These are phyloP conservation scores for Pythium oligandrum DNA, from an alignment of 352 stramenopile genomes.

Conservation along the genomic window DNA sequence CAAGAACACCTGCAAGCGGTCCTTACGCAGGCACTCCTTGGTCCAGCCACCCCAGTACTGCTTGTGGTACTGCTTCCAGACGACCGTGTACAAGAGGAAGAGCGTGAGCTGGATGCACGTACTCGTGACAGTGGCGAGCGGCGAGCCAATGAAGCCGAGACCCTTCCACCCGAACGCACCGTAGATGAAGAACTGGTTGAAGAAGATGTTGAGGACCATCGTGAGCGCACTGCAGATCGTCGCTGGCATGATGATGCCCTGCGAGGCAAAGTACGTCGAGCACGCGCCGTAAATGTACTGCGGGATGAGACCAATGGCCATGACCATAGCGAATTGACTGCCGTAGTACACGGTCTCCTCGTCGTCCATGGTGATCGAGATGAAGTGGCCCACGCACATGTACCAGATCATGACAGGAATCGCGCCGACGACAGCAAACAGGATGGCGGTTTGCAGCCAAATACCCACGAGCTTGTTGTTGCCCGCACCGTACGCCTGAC, in stretches of 20 bases:
- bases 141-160: constrained; percentile 35
- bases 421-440: constrained; percentile 25
- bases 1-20: constrained; percentile 45
- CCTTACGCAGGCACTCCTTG: constrained; percentile 27
- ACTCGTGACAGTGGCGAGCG: constrained; percentile 38
- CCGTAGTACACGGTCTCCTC: constrained; percentile 30
- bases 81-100: constrained; percentile 40
- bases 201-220: constrained; percentile 32
- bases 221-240: constrained; percentile 34
- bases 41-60: constrained; percentile 47
- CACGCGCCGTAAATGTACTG: constrained; percentile 39
- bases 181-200: constrained; percentile 45
- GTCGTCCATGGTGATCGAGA: constrained; percentile 39
- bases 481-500: constrained; percentile 44
- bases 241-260: constrained; percentile 40
- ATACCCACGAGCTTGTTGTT: constrained; percentile 45
- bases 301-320: constrained; percentile 31
- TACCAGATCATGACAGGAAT: constrained; percentile 47
- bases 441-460: constrained; percentile 46
- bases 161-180: constrained; percentile 26
- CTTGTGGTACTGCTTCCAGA: constrained; percentile 44
- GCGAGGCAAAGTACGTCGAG: constrained; percentile 35
- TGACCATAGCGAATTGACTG: constrained; percentile 31
- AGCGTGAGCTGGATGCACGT: constrained; percentile 41
- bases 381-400: constrained; percentile 36